Evolutionary conservation across 768 basidiomycete species (phyloP).

Genomic region (Tephrocybe sp.): DNA sequence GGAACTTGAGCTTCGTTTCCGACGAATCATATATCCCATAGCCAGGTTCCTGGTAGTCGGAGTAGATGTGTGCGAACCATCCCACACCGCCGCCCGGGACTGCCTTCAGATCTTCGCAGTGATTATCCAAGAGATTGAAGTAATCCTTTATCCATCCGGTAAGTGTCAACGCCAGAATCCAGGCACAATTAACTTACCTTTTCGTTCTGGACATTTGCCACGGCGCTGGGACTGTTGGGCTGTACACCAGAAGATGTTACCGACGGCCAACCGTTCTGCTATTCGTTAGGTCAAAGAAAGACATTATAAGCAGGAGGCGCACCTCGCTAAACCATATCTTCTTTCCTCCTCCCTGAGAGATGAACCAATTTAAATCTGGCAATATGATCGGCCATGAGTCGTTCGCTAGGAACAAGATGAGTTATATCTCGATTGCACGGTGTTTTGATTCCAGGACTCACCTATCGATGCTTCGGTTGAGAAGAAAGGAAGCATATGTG

Average conservation of each 20-base stretch:
- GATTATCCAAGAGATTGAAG: slow-evolving; percentile 57
- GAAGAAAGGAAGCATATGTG: slow-evolving; percentile 74
- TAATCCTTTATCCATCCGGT: slow-evolving; percentile 44
- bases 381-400: slow-evolving; percentile 61
- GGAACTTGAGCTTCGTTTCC: slow-evolving; percentile 52
- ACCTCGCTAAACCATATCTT: slow-evolving; percentile 78
- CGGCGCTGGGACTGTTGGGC: slow-evolving; percentile 60
- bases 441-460: slow-evolving; percentile 20
- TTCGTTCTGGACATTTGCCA: slow-evolving; percentile 62
- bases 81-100: slow-evolving; percentile 63
- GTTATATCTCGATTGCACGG: neutral
- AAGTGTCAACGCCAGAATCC: slow-evolving; percentile 1
- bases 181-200: slow-evolving; percentile 34
- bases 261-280: slow-evolving; percentile 78
- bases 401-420: slow-evolving; percentile 35
- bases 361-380: slow-evolving; percentile 65
- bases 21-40: slow-evolving; percentile 61
- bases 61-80: slow-evolving; percentile 83
- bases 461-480: slow-evolving; percentile 52
- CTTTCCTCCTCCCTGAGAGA: slow-evolving; percentile 54
- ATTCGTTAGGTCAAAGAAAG: neutral
- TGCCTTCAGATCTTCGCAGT: slow-evolving; percentile 61
- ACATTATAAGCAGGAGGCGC: slow-evolving; percentile 6
- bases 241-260: slow-evolving; percentile 56
- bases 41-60: slow-evolving; percentile 61